Conservation (phyloP, 345 rosid species). For the Draba incana region DNA sequence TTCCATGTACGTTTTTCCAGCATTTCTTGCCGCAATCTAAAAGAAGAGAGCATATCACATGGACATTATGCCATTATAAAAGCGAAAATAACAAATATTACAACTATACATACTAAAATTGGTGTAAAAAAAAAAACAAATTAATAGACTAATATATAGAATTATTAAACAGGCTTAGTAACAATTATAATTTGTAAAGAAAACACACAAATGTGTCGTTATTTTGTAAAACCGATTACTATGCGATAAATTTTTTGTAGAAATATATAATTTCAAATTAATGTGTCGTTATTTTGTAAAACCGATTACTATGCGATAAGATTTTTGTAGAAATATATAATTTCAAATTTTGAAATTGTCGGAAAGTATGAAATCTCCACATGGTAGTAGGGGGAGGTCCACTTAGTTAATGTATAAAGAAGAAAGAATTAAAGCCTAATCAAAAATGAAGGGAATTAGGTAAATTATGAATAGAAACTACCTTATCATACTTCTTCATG, state of each 20-base stretch:
- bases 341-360: neutral
- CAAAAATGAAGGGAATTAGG: neutral
- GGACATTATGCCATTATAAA: no score
- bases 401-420: neutral
- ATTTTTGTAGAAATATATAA: neutral
- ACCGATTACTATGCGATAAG: neutral
- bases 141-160: no score
- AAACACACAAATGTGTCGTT: no score
- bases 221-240: neutral
- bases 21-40: conserved; percentile 47
- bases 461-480: conserved; percentile 16
- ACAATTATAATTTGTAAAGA: no score
- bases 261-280: neutral
- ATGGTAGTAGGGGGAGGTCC: no score
- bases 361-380: neutral
- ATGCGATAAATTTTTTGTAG: neutral
- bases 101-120: no score
- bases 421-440: neutral
- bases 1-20: conserved; percentile 43
- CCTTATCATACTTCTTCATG: conserved; percentile 59
- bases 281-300: neutral
- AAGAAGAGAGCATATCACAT: neutral
- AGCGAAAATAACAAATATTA: no score
- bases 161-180: no score
- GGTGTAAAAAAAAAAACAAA: no score